Base-by-base conservation (phyloP, 2,329 filamentous ascomycete species). In the Mycosphaerelloides madeirae region DNA sequence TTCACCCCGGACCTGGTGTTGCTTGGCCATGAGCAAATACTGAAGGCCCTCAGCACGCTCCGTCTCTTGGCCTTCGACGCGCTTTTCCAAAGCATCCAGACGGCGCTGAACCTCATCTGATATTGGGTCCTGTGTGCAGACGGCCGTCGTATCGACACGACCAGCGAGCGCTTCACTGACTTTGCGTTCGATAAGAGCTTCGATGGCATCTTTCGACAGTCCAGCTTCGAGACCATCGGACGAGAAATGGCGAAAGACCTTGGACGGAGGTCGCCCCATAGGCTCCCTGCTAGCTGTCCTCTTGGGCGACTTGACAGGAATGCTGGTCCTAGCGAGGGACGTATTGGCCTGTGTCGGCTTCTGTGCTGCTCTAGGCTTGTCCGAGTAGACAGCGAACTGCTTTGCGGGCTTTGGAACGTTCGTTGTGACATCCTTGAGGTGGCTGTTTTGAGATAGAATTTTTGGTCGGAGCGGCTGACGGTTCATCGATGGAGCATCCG, bases 101-200 rank as follows among this genome's bases (percentile, higher is more conserved):
- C 91, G 81, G 45, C 76, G 80, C 57, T 93, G 86, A 16, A 96
- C 79, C 19, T 88, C 84, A 25, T 89, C 85, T 49, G 81, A 87
- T 29, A 91, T 75, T 12, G 53, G 51, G 16, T 55, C 52, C 25
- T 48, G 44, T 13, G 35, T 16, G 3, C 44, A 14, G 8, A 56
- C 37, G 14, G 48, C 49, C 6, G 50, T 61, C 22, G 52, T 45
- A 63, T 74, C 44, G 1, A 79, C 80, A 41, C 84, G 80, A n/a
- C 84, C 83, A 0, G 90, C 88, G 1, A 97, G 73, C 29, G 93
- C 89, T 68, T 95, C 89, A 48, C 85, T 84, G 1, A 97, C 87
- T 60, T 95, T 95, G 57, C 85, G 87, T 66, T 95, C 87, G 1
- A 97, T 88, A 69, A 96, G 82, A 31, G 89, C 87, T 64, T 96